phyloP scores from a whole-genome alignment of 306 rosid species.

The Lagenaria siceraria region DNA sequence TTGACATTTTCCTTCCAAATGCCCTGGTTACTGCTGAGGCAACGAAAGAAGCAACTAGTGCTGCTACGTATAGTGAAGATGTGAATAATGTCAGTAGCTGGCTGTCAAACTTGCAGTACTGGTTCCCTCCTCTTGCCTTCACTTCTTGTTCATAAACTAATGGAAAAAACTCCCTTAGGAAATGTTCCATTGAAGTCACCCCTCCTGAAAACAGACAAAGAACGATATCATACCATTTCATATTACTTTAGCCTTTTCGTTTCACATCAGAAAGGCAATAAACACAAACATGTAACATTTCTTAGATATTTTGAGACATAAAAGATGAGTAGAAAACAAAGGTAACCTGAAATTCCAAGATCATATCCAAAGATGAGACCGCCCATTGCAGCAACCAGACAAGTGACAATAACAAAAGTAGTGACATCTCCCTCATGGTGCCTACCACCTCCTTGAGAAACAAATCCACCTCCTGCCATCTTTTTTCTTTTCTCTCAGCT shows the following conservation, averaged over 20 bases:
- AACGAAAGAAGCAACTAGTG: conserved; percentile 22
- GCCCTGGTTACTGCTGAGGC: conserved; percentile 26
- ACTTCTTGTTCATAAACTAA: not conserved
- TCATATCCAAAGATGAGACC: conserved; percentile 47
- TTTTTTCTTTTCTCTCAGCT: not conserved
- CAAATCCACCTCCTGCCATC: conserved; percentile 27
- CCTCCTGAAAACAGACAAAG: conserved; percentile 20
- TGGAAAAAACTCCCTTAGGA: conserved; percentile 21
- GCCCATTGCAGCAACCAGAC: conserved; percentile 35
- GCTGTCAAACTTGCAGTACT: conserved; percentile 24
- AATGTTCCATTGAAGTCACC: conserved; percentile 24
- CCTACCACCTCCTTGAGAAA: conserved; percentile 10
- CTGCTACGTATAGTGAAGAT: conserved; percentile 34
- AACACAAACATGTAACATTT: not conserved
- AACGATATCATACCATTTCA: not conserved
- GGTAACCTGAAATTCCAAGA: conserved; percentile 25
- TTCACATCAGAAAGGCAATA: not conserved
- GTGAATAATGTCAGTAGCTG: conserved; percentile 19
- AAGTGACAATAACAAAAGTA: conserved; percentile 15
- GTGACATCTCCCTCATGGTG: conserved; percentile 16
- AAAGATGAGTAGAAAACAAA: not conserved
- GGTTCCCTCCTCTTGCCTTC: not conserved
- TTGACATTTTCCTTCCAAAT: conserved; percentile 25
- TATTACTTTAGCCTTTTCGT: too few species aligned
- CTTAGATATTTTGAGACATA: too few species aligned